Conservation (phyloP, 169 alveolate genomes). For the Eimeria brunetti region DNA sequence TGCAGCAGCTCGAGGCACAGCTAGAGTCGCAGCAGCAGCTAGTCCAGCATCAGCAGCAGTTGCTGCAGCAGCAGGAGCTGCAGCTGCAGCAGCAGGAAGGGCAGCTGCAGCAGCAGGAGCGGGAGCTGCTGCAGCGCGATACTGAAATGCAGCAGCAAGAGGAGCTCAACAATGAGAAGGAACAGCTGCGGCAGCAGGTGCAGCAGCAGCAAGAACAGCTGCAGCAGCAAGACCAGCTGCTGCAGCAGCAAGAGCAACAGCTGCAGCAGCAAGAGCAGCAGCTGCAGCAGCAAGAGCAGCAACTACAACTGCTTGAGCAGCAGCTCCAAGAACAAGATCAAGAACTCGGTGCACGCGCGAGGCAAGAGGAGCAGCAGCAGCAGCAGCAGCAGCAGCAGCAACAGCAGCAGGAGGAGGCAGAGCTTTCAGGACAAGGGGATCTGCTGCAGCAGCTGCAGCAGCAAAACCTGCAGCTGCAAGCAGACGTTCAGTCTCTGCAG, state of each 20-base stretch:
- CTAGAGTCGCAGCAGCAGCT: slow-evolving; percentile 32
- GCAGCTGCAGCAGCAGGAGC: slow-evolving; percentile 50
- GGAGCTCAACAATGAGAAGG: neutral
- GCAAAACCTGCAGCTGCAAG: slow-evolving; percentile 27
- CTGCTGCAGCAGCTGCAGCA: slow-evolving; percentile 66
- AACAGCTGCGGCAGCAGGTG: slow-evolving; percentile 16
- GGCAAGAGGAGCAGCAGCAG: slow-evolving; percentile 35
- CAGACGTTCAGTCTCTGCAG: slow-evolving; percentile 9
- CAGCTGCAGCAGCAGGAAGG: slow-evolving; percentile 51
- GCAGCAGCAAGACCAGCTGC: slow-evolving; percentile 34
- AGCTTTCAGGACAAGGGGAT: neutral
- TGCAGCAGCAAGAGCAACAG: slow-evolving; percentile 49
- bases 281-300: slow-evolving; percentile 57
- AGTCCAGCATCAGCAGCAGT: slow-evolving; percentile 28
- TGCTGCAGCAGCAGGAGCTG: slow-evolving; percentile 42
- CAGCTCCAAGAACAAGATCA: slow-evolving; percentile 40
- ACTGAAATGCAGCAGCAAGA: slow-evolving; percentile 5
- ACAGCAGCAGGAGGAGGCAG: neutral
- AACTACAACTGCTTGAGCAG: slow-evolving; percentile 30
- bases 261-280: slow-evolving; percentile 67
- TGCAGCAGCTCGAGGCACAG: slow-evolving; percentile 44
- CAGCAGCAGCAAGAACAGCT: slow-evolving; percentile 38
- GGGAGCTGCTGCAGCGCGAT: slow-evolving; percentile 34
- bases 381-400: slow-evolving; percentile 16
- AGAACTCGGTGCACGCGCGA: neutral